These are phyloP conservation scores for Neurospora sp. DNA, from an alignment of 495 filamentous ascomycete species.

Conservation along the genomic window DNA sequence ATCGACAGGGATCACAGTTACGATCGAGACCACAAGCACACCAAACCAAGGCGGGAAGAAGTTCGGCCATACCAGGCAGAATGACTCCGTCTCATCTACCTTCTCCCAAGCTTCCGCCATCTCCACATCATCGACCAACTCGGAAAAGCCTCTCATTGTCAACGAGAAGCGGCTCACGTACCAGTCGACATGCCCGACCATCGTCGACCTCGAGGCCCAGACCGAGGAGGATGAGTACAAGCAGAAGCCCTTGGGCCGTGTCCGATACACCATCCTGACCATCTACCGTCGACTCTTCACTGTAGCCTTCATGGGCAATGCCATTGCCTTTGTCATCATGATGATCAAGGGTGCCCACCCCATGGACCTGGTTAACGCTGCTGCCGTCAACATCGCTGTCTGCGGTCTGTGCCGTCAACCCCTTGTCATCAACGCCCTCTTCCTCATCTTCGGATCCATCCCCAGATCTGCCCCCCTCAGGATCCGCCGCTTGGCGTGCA, in stretches of 20 bases:
- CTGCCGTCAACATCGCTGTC: slow-evolving; percentile 36
- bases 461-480: slow-evolving; percentile 53
- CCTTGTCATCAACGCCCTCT: slow-evolving; percentile 62
- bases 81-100: background rate
- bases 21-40: background rate
- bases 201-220: slow-evolving; percentile 16
- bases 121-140: background rate
- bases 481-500: slow-evolving; percentile 54
- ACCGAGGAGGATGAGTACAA: slow-evolving; percentile 2
- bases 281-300: slow-evolving; percentile 25
- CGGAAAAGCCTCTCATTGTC: background rate
- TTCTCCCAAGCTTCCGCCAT: background rate
- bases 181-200: background rate
- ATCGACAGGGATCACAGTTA: background rate
- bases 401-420: slow-evolving; percentile 57
- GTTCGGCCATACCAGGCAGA: background rate
- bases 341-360: slow-evolving; percentile 12
- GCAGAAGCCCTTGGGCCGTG: slow-evolving; percentile 16
- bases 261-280: slow-evolving; percentile 22
- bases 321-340: slow-evolving; percentile 20
- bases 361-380: slow-evolving; percentile 24
- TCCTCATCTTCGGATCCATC: slow-evolving; percentile 41
- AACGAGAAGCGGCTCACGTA: slow-evolving; percentile 1
- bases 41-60: background rate
- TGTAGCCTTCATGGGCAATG: slow-evolving; percentile 21